Evolutionary conservation across 1,284 basidiomycete genomes (phyloP), one percentile per base, ranked within the genome.

Genomic region (Anthracocystis walkeri): DNA sequence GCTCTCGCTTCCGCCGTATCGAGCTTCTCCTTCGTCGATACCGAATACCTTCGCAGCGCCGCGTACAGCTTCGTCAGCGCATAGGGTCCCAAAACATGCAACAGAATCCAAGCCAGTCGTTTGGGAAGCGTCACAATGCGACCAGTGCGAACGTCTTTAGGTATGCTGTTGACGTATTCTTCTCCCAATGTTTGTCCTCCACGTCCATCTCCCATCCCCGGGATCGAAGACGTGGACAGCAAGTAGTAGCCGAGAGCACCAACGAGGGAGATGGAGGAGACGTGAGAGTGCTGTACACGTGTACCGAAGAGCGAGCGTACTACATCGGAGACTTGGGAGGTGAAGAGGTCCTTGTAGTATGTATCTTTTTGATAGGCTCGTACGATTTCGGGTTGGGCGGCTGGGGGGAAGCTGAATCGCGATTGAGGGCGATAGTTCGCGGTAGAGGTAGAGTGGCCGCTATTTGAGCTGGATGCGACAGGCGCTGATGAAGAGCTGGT

Each of bases 141-240:
- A 8, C 82, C 79, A 6, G 71, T 80, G 6, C 59, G 56, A 7
- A 60, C 53, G 25, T 79, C 69, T 38, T 81, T 76, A 62, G 86
- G 85, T 44, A 86, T 75, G 25, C 83, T 79, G 58, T 86, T 85
- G 53, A 85, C 85, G 60, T 87, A 87, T 69, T 87, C 86, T 58
- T 87, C 86, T 1, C 86, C 86, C 6, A 87, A 73, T 20, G 86
- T 87, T 73, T 87, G 86, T 2, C 85, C 81, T 4, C 86, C 86
- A 5, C 63, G 42, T 4, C 56, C 65, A 25, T 71, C 60, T 18
- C 60, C 65, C 60, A 58, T 66, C 2, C 58, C 62, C 10, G 59
- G 68, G 11, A 75, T 58, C 72, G 74, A 46, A 2, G 27, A 63
- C 0, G 85, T 86, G 0, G 84, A 85, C 20, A 86, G 58, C 7